phyloP scores from a whole-genome alignment of 805 yeast genomes.

The Metschnikowia continentalis region DNA sequence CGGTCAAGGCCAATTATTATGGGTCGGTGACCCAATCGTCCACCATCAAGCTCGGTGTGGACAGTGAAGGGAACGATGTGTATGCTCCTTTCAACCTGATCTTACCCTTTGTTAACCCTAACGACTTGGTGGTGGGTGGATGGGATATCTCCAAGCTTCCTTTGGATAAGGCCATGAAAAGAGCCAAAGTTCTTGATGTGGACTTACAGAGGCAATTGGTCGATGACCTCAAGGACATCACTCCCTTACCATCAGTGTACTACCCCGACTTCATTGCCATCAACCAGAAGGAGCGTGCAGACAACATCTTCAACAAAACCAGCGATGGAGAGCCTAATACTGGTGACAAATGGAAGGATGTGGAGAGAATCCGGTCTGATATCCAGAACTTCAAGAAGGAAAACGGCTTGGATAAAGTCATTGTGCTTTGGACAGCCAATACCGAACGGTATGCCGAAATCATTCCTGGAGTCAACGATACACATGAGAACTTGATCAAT shows the following conservation, averaged over 20 bases:
- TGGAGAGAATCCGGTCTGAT: constrained; percentile 79
- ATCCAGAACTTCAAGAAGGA: constrained; percentile 69
- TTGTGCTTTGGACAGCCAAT: constrained; percentile 95
- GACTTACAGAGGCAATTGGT: constrained; percentile 75
- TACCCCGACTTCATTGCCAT: constrained; percentile 97
- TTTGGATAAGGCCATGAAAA: constrained; percentile 72
- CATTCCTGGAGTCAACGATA: constrained; percentile 78
- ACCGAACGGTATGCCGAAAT: constrained; percentile 89
- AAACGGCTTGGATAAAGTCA: constrained; percentile 78
- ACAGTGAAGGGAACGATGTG: constrained; percentile 73
- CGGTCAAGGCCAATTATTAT: constrained; percentile 70
- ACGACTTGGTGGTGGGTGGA: constrained; percentile 85
- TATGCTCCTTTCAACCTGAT: constrained; percentile 89
- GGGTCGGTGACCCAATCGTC: constrained; percentile 95
- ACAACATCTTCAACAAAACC: constrained; percentile 68
- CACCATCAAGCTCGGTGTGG: constrained; percentile 86
- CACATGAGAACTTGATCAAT: constrained; percentile 70
- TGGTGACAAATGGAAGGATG: constrained; percentile 80
- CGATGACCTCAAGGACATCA: constrained; percentile 54
- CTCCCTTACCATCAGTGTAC: constrained; percentile 81
- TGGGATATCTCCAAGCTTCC: constrained; percentile 86
- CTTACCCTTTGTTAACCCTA: constrained; percentile 85
- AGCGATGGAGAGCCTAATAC: constrained; percentile 47
- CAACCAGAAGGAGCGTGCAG: constrained; percentile 88
- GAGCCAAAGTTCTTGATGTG: constrained; percentile 83